Evolutionary conservation across 2,329 filamentous ascomycete genomes (phyloP).

Genomic region (Reticulascus tulasneorum): DNA sequence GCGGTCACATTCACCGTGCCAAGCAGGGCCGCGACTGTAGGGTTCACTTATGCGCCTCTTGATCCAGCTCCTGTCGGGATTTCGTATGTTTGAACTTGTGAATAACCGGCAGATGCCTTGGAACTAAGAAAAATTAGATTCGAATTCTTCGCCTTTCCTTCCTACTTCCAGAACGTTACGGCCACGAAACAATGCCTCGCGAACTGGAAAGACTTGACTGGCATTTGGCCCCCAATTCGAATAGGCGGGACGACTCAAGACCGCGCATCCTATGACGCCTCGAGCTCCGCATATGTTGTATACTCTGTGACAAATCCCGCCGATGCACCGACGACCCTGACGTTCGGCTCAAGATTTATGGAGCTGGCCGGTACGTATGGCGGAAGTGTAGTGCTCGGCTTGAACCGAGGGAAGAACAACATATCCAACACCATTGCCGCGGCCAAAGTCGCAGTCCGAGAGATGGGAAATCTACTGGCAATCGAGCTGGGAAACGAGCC

Average conservation of each 20-base stretch:
- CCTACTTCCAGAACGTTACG: conserved; percentile 48
- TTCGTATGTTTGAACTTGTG: conserved; percentile 9
- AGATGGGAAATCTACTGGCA: conserved; percentile 46
- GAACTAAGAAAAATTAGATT: conserved; percentile 38
- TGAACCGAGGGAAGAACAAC: conserved; percentile 51
- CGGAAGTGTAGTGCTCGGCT: conserved; percentile 46
- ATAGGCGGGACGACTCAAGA: conserved; percentile 59
- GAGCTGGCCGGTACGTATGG: conserved; percentile 42
- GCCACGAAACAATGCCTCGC: conserved; percentile 47
- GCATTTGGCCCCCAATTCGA: conserved; percentile 48
- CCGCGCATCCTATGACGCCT: conserved; percentile 46
- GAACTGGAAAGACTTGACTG: conserved; percentile 46
- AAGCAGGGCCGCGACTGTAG: neutral
- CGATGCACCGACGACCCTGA: conserved; percentile 46
- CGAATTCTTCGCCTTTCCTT: conserved; percentile 54
- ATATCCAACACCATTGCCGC: conserved; percentile 51
- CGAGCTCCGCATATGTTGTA: conserved; percentile 39
- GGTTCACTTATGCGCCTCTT: conserved; percentile 5
- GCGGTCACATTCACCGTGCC: conserved; percentile 4
- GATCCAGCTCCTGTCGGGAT: conserved; percentile 7
- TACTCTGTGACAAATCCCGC: conserved; percentile 43
- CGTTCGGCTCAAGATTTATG: conserved; percentile 50
- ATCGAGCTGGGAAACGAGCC: conserved; percentile 57
- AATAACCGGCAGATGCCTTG: too few relatives aligned
- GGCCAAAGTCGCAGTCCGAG: conserved; percentile 36